Evolutionary conservation across 805 yeast genomes (phyloP).

Genomic region (Kluyveromyces dobzhanskii): DNA sequence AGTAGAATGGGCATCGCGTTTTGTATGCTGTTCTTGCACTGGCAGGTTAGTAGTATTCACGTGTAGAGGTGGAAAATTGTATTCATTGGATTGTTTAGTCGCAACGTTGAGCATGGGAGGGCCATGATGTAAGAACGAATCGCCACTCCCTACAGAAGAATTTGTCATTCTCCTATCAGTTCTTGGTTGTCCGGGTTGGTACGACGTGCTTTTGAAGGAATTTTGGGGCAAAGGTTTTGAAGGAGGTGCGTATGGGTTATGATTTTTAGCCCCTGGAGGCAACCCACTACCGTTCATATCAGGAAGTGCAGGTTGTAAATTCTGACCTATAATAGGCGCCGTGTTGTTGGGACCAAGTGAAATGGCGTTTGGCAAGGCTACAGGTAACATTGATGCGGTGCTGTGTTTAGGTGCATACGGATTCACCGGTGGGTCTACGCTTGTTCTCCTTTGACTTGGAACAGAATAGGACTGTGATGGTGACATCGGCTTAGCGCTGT

Average conservation of each 20-base stretch:
- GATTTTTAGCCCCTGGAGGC: neutral
- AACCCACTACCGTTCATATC: no score
- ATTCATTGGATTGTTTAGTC: constrained; percentile 3
- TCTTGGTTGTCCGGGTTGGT: neutral
- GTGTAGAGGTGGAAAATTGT: constrained; percentile 8
- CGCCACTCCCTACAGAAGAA: constrained; percentile 15
- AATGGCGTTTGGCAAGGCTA: no score
- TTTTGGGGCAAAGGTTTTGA: neutral
- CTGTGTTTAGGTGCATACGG: constrained; percentile 4
- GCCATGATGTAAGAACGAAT: neutral
- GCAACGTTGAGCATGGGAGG: neutral
- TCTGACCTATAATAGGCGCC: no score
- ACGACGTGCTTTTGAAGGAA: neutral
- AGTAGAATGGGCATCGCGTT: neutral
- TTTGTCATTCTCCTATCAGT: constrained; percentile 20
- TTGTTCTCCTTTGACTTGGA: neutral
- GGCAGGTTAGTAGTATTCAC: neutral
- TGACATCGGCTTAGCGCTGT: neutral
- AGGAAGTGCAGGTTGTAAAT: no score
- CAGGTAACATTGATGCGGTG: no score
- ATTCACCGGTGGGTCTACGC: neutral
- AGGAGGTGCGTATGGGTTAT: constrained; percentile 1
- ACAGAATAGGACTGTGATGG: neutral
- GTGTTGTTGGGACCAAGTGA: neutral
- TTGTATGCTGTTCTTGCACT: neutral